A percentile compares a stretch with the other conserved stretches of the same genome.
phyloP scores from a whole-genome alignment of 768 basidiomycete species.

The Termitomyces sp. region DNA sequence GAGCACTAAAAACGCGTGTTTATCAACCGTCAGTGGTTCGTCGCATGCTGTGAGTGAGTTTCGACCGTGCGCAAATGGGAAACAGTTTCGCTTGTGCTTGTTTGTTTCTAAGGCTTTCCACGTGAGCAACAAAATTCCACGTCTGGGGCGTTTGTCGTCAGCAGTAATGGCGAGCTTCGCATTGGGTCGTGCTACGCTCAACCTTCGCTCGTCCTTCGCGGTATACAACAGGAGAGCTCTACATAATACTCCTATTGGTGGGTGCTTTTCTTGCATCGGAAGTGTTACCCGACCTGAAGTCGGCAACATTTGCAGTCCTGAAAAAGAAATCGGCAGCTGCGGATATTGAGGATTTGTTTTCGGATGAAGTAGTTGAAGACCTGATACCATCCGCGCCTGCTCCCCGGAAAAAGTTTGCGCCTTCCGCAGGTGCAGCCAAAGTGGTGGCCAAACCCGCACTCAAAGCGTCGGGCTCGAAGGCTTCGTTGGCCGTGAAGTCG shows the following conservation, averaged over 20 bases:
- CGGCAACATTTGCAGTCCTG: background rate
- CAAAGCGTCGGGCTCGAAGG: background rate
- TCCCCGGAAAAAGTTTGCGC: background rate
- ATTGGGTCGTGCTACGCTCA: background rate
- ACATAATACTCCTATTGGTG: conserved; percentile 7
- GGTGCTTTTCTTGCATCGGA: background rate
- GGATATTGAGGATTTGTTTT: conserved; percentile 11
- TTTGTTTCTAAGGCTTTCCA: background rate
- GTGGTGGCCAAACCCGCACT: background rate
- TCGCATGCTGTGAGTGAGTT: no score
- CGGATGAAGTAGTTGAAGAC: conserved; percentile 4
- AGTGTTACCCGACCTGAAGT: background rate
- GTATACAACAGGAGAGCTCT: conserved; percentile 1
- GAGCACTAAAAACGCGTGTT: no score
- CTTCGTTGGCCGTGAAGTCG: background rate
- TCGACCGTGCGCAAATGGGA: background rate
- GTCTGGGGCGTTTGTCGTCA: background rate
- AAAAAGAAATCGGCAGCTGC: conserved; percentile 9
- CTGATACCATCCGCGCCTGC: background rate
- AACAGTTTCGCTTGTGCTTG: background rate
- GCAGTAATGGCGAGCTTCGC: conserved; percentile 7
- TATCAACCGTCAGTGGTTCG: no score
- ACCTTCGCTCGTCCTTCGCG: background rate
- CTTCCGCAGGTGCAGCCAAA: background rate
- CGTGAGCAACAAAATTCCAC: background rate